Percentiles rank a stretch among this genome's conserved stretches.
phyloP scores from a whole-genome alignment of 1,284 basidiomycete species.

The Cryptococcus deneoformans region DNA sequence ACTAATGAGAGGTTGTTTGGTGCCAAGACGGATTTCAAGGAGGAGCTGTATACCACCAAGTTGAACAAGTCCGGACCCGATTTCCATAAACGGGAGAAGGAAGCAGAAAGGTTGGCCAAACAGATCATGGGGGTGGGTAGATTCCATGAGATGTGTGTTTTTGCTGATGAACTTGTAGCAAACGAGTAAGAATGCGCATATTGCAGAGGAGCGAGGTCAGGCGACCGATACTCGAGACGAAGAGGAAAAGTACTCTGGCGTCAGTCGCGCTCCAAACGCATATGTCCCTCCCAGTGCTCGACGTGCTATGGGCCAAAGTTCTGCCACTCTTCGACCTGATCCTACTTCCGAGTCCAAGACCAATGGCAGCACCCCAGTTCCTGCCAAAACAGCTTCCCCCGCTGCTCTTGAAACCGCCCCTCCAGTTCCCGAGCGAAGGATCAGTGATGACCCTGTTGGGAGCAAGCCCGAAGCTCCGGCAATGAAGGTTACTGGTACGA shows the following conservation, averaged over 20 bases:
- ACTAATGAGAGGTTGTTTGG: conserved; percentile 93
- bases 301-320: conserved; percentile 41
- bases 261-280: conserved; percentile 80
- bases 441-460: conserved; percentile 16
- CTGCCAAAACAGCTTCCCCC: conserved; percentile 9
- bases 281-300: conserved; percentile 89
- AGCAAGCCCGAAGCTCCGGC: conserved; percentile 4
- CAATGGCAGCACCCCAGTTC: conserved; percentile 14
- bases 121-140: conserved; percentile 78
- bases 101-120: conserved; percentile 82
- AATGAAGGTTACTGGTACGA: conserved; percentile 4
- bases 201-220: conserved; percentile 84
- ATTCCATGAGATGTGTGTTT: too few relatives aligned
- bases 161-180: conserved; percentile 51
- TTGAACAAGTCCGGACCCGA: conserved; percentile 80
- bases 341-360: conserved; percentile 9
- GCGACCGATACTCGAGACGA: conserved; percentile 65
- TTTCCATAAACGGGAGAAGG: conserved; percentile 75
- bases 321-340: conserved; percentile 6
- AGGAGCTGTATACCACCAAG: conserved; percentile 93
- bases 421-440: conserved; percentile 15
- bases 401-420: conserved; percentile 1
- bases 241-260: conserved; percentile 94
- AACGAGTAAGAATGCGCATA: conserved; percentile 70
- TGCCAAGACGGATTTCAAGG: conserved; percentile 85